Evolutionary conservation across 2,329 filamentous ascomycete species (phyloP).

Genomic region (Aspergillus pseudoviridinutans): DNA sequence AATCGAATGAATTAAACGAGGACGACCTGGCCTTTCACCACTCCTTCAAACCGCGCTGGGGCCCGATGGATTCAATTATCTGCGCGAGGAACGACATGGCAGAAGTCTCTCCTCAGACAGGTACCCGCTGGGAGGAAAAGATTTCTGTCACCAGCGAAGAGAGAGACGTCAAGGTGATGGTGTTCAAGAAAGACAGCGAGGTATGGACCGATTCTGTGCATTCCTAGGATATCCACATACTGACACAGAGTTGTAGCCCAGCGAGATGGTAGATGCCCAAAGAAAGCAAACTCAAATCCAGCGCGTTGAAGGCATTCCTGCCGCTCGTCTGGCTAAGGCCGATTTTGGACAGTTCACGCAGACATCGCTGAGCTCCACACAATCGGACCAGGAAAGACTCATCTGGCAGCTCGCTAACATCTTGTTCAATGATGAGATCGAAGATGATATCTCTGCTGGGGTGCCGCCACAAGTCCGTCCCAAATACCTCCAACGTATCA

Average conservation of each 20-base stretch:
- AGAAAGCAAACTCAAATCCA: constrained; percentile 42
- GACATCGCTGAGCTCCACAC: constrained; percentile 22
- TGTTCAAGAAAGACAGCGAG: constrained; percentile 18
- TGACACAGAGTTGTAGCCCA: constrained; percentile 13
- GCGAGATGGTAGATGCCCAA: constrained; percentile 33
- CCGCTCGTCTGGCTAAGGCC: constrained; percentile 37
- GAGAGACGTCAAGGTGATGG: constrained; percentile 29
- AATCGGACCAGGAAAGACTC: constrained; percentile 34
- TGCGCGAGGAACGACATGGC: constrained; percentile 50
- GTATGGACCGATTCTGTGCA: constrained; percentile 11
- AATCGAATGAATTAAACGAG: constrained; percentile 58
- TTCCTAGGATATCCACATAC: neutral
- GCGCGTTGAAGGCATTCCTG: constrained; percentile 57
- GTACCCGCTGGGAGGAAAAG: constrained; percentile 51
- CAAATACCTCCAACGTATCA: constrained; percentile 43
- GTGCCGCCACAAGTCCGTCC: constrained; percentile 37
- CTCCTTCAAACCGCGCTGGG: constrained; percentile 76
- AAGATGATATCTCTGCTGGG: constrained; percentile 43
- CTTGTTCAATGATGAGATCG: constrained; percentile 69
- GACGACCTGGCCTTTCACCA: constrained; percentile 66
- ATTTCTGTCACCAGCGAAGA: constrained; percentile 41
- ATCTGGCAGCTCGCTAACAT: constrained; percentile 86
- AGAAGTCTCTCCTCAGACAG: constrained; percentile 15
- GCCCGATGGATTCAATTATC: constrained; percentile 67
- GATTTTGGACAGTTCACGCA: constrained; percentile 33